Conservation (phyloP, 108 stramenopile species). For the Skeletonema tropicum region DNA sequence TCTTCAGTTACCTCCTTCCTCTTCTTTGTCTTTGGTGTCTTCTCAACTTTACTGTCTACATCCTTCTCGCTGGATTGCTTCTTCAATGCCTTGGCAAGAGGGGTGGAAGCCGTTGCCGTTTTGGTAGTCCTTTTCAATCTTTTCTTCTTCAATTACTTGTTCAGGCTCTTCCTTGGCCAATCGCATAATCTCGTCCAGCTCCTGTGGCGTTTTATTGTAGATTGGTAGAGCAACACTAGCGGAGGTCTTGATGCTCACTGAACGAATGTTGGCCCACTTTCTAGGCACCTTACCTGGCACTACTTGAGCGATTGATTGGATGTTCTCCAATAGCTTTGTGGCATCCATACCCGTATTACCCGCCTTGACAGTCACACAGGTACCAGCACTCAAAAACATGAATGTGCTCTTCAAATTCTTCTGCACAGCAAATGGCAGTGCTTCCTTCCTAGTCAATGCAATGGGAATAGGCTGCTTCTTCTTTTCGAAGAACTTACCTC, state of each 20-base stretch:
- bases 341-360: conserved; percentile 82
- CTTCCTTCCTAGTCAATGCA: conserved; percentile 66
- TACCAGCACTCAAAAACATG: conserved; percentile 75
- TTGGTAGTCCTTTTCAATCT: conserved; percentile 23
- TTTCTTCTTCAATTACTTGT: conserved; percentile 16
- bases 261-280: conserved; percentile 88
- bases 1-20: conserved; percentile 7
- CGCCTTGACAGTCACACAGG: conserved; percentile 83
- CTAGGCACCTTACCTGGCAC: conserved; percentile 77
- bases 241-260: conserved; percentile 84
- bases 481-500: conserved; percentile 86
- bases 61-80: conserved; percentile 56
- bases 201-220: conserved; percentile 81
- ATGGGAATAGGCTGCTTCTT: conserved; percentile 93
- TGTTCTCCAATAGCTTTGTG: conserved; percentile 75
- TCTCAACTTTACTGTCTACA: conserved; percentile 15
- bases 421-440: conserved; percentile 69
- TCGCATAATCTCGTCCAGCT: conserved; percentile 61
- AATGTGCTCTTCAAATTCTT: conserved; percentile 73
- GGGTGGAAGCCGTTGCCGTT: conserved; percentile 45
- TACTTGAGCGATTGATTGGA: conserved; percentile 56
- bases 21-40: conserved; percentile 36
- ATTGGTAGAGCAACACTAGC: conserved; percentile 81
- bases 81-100: conserved; percentile 79
- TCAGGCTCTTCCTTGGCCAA: conserved; percentile 42